phyloP scores from a whole-genome alignment of 768 basidiomycete species.

The Mycena kentingensis region DNA sequence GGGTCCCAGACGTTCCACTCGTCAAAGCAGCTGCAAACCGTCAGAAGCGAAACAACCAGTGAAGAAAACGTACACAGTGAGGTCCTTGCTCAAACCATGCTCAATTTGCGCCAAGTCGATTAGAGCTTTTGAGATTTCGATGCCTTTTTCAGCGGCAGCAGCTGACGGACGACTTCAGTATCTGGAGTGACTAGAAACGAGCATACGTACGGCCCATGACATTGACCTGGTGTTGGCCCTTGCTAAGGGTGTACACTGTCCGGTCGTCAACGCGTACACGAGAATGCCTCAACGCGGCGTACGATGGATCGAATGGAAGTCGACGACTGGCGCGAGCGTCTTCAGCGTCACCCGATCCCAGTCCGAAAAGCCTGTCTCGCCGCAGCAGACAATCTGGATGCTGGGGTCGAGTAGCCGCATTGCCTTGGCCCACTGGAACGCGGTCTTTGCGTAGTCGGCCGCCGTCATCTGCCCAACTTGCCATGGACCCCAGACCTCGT shows the following conservation, averaged over 20 bases:
- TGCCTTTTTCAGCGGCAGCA: constrained; percentile 53
- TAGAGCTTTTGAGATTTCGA: constrained; percentile 52
- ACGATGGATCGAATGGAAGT: constrained; percentile 53
- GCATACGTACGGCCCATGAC: constrained; percentile 50
- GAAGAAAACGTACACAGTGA: constrained; percentile 36
- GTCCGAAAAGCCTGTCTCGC: constrained; percentile 45
- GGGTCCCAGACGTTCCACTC: constrained; percentile 62
- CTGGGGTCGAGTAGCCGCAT: constrained; percentile 56
- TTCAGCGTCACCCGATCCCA: constrained; percentile 45
- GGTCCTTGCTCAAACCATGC: constrained; percentile 34
- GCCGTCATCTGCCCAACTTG: constrained; percentile 61
- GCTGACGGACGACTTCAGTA: constrained; percentile 27
- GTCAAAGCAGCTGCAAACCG: constrained; percentile 45
- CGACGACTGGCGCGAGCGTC: constrained; percentile 47
- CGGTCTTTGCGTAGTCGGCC: constrained; percentile 55
- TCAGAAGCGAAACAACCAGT: neutral
- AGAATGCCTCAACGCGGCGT: constrained; percentile 9
- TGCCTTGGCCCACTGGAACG: constrained; percentile 64
- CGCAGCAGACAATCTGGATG: constrained; percentile 58
- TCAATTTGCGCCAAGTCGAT: constrained; percentile 55
- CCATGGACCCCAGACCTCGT: constrained; percentile 61
- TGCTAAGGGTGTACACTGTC: constrained; percentile 43
- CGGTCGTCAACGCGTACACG: neutral
- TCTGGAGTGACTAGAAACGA: neutral
- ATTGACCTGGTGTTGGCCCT: constrained; percentile 51